A percentile compares a stretch with the other conserved stretches of the same genome.
phyloP scores from a whole-genome alignment of 2,329 filamentous ascomycete species.

The Xylaria sp. region DNA sequence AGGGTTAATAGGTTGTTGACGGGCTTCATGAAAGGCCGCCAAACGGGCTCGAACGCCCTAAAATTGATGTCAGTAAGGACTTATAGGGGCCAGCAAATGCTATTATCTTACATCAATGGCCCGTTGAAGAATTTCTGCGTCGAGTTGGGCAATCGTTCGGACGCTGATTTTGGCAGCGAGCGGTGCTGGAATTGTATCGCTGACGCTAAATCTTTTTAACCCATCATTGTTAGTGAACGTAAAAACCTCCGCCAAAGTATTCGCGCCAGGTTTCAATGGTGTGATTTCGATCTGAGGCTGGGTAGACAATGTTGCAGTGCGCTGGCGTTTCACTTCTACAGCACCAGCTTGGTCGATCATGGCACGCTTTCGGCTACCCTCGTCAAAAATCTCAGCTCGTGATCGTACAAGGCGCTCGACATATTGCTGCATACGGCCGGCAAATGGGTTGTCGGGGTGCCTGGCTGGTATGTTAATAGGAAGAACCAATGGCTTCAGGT shows the following conservation, averaged over 20 bases:
- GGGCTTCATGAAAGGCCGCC: constrained; percentile 54
- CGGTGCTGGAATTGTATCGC: constrained; percentile 74
- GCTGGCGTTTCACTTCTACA: constrained; percentile 85
- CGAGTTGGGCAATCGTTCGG: constrained; percentile 77
- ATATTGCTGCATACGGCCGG: constrained; percentile 84
- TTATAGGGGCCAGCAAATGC: not conserved
- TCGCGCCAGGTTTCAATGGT: constrained; percentile 77
- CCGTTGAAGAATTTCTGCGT: constrained; percentile 73
- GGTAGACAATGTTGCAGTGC: constrained; percentile 65
- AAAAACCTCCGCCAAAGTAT: constrained; percentile 85
- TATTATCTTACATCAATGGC: constrained; percentile 72
- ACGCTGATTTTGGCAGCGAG: constrained; percentile 85
- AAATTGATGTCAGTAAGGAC: constrained; percentile 23
- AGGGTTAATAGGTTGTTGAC: constrained; percentile 62
- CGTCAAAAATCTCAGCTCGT: constrained; percentile 81
- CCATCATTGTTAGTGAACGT: constrained; percentile 81
- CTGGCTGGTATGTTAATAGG: constrained; percentile 56
- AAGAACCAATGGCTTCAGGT: constrained; percentile 12
- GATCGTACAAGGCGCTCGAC: constrained; percentile 83
- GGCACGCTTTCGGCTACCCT: constrained; percentile 79
- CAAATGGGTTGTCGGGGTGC: constrained; percentile 81
- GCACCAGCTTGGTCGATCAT: constrained; percentile 76
- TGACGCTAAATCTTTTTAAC: constrained; percentile 83
- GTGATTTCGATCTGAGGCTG: constrained; percentile 65
- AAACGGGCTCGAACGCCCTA: constrained; percentile 65